A percentile compares a stretch with the other conserved stretches of the same genome.
phyloP scores from a whole-genome alignment of 352 stramenopile species.

The Phytopythium helicoides region DNA sequence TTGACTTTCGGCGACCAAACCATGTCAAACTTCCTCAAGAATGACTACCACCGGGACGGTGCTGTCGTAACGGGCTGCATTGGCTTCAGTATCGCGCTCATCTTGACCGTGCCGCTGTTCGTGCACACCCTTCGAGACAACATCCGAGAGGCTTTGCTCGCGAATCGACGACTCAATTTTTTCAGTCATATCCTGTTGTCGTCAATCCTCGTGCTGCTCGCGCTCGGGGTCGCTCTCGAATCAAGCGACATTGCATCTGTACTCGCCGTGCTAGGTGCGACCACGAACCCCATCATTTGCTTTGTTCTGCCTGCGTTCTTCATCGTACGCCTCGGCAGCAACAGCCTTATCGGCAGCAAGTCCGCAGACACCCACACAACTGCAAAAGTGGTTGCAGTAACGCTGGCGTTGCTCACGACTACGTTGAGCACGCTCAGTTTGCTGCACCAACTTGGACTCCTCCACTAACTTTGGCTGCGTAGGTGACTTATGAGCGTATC shows the following conservation, averaged over 20 bases:
- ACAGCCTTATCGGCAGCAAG: conserved; percentile 21
- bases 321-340: conserved; percentile 42
- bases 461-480: conserved; percentile 7
- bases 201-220: conserved; percentile 41
- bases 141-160: conserved; percentile 63
- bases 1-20: conserved; percentile 82
- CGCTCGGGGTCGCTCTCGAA: conserved; percentile 62
- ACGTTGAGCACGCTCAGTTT: conserved; percentile 54
- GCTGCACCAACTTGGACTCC: conserved; percentile 43
- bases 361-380: conserved; percentile 21
- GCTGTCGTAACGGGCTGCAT: conserved; percentile 67
- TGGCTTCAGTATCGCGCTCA: conserved; percentile 80
- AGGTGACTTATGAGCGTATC: too few relatives aligned
- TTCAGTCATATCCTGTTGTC: conserved; percentile 52
- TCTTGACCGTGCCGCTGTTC: conserved; percentile 83
- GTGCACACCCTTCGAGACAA: conserved; percentile 85
- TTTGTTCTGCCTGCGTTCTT: conserved; percentile 87
- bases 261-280: conserved; percentile 78
- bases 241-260: conserved; percentile 82
- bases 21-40: conserved; percentile 85
- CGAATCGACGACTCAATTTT: conserved; percentile 46
- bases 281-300: conserved; percentile 86
- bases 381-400: conserved; percentile 43
- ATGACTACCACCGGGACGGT: conserved; percentile 78
- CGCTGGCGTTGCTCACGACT: conserved; percentile 42